Base-by-base conservation (phyloP, 2,329 filamentous ascomycete genomes). In the Diaporthe eres region DNA sequence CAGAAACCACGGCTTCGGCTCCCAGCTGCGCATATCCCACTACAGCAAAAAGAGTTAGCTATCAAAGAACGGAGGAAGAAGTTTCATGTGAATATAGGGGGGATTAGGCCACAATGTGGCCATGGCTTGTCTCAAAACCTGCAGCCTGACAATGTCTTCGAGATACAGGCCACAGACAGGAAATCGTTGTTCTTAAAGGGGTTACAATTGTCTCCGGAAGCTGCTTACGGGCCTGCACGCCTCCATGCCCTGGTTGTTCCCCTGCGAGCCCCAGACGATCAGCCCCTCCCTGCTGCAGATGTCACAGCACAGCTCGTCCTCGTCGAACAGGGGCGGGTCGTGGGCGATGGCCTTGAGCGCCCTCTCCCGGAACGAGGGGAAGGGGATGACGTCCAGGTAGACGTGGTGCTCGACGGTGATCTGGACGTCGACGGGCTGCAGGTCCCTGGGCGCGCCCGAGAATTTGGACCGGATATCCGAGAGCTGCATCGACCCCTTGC, bases 1-100 rank as follows among this genome's bases (percentile, higher is more conserved):
- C 53, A 87, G 72, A 76, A 87, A 87, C 86, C 85, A 87, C 2
- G 80, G 77, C 73, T 82, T 83, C 2, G 84, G 85, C 75, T 87
- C 86, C 86, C 86, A 87, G 74, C 85, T 85, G 17, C 86, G 82
- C 49, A 81, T 80, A 72, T 86, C 86, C 86, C 86, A 87, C 34
- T 37, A 9, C 34, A 37, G 34, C 34, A 37, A 37, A 37, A 37
- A 5, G 34, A 37, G 34, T 37, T 9, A 37, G 34, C 34, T 37
- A 37, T 8, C 34, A 37, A 37, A 37, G 34, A 4, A 37, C 34
- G 1, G 4, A 31, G 28, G 28, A 31, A 31, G 28, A 31, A 31
- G 28, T 31, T 31, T 31, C 28, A 25, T 25, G 25, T 25, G 25
- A 25, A 25, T 25, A 31, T 31, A 31, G 28, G 28, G 28, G 28